phyloP scores from a whole-genome alignment of 2,329 filamentous ascomycete species.

The Teratosphaeria zuluensis region DNA sequence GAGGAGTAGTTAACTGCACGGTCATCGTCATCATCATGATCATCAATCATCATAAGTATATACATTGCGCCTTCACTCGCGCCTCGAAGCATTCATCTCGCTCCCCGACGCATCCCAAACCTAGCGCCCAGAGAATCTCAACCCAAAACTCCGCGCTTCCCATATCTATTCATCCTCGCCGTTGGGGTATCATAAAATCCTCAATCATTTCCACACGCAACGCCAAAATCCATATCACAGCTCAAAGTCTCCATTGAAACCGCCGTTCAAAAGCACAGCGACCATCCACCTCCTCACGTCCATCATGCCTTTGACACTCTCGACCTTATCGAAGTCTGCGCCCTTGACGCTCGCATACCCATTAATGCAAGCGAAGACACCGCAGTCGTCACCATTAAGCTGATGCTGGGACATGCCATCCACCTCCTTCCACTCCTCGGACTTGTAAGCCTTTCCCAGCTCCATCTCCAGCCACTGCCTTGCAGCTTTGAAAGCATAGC shows the following conservation, averaged over 20 bases:
- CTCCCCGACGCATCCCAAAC: background rate
- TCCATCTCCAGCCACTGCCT: conserved; percentile 50
- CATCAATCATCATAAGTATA: background rate
- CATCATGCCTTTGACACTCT: conserved; percentile 12
- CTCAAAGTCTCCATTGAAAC: background rate
- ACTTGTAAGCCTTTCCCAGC: conserved; percentile 46
- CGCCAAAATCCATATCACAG: background rate
- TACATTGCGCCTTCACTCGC: background rate
- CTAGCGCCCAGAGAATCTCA: too few species aligned
- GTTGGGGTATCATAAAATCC: background rate
- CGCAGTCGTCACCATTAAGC: conserved; percentile 62
- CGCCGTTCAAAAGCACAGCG: conserved; percentile 44
- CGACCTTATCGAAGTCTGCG: conserved; percentile 26
- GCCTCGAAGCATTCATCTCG: background rate
- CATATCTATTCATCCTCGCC: background rate
- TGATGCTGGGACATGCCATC: conserved; percentile 47
- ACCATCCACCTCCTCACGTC: conserved; percentile 45
- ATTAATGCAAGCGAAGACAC: conserved; percentile 68
- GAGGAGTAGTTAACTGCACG: background rate
- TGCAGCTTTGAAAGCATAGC: conserved; percentile 13
- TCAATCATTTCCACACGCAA: background rate
- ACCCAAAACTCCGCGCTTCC: background rate
- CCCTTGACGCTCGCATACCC: conserved; percentile 52
- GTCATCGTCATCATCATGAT: background rate
- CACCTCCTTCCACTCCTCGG: conserved; percentile 50